Percentiles rank a stretch among this genome's conserved stretches.
phyloP scores from a whole-genome alignment of 75 land plant genomes.

The Cupressus sempervirens region DNA sequence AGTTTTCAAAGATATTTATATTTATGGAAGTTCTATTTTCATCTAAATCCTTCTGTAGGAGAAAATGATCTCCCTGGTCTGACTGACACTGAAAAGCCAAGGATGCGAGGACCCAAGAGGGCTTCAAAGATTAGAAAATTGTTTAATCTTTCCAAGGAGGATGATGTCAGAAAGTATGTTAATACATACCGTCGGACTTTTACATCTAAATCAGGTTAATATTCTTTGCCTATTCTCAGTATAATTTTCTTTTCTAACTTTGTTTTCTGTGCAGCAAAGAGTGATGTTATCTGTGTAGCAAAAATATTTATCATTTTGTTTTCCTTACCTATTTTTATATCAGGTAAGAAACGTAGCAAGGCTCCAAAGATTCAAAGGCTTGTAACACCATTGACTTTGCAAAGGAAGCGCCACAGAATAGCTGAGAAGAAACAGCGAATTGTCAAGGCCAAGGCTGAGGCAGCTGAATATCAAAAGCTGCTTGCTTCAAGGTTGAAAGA shows the following conservation, averaged over 20 bases:
- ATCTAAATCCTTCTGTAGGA: constrained; percentile 19
- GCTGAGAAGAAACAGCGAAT: constrained; percentile 83
- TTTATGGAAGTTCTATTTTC: neutral
- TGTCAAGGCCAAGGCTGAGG: constrained; percentile 82
- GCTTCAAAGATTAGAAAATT: constrained; percentile 82
- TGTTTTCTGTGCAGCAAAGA: neutral
- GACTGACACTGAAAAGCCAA: constrained; percentile 82
- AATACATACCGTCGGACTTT: constrained; percentile 81
- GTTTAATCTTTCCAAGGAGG: constrained; percentile 75
- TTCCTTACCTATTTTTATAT: neutral
- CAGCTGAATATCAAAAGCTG: constrained; percentile 88
- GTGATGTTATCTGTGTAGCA: neutral
- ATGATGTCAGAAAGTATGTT: constrained; percentile 84
- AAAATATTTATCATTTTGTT: neutral
- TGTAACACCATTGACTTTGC: constrained; percentile 83
- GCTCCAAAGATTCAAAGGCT: constrained; percentile 95
- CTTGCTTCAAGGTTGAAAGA: constrained; percentile 81
- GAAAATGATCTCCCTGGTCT: constrained; percentile 80
- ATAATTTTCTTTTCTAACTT: neutral
- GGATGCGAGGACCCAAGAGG: constrained; percentile 89
- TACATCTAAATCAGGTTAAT: constrained; percentile 49
- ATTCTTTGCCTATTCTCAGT: neutral
- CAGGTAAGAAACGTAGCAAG: constrained; percentile 86
- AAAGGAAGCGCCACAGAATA: constrained; percentile 77
- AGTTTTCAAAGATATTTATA: neutral